Evolutionary conservation across 2,329 filamentous ascomycete genomes (phyloP).

Genomic region (Tolypocladium ovalisporum): DNA sequence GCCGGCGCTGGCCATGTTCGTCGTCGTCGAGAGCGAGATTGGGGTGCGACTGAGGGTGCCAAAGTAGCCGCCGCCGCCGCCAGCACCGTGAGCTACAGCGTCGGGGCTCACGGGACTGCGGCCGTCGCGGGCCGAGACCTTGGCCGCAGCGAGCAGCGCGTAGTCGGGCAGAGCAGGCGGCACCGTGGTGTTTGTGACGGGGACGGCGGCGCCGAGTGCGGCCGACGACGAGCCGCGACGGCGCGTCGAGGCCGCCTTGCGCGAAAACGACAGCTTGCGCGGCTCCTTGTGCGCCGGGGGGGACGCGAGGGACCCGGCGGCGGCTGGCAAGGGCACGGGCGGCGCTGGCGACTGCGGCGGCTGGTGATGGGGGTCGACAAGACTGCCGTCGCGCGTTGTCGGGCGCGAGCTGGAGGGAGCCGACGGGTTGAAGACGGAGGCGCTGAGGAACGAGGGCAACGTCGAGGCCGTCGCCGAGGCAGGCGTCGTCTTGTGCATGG

Average conservation of each 20-base stretch:
- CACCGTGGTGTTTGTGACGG: slow-evolving; percentile 32
- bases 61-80: not conserved
- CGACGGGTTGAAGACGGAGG: slow-evolving; percentile 21
- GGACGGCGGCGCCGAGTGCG: slow-evolving; percentile 29
- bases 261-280: slow-evolving; percentile 41
- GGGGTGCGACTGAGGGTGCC: slow-evolving; percentile 5
- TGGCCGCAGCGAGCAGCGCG: slow-evolving; percentile 37
- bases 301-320: slow-evolving; percentile 15
- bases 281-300: slow-evolving; percentile 25
- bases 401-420: slow-evolving; percentile 19
- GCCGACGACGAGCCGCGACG: slow-evolving; percentile 25
- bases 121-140: slow-evolving; percentile 20
- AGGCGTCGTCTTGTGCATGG: not conserved
- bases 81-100: slow-evolving; percentile 2
- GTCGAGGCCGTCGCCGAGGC: slow-evolving; percentile 9
- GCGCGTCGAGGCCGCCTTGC: slow-evolving; percentile 31
- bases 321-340: slow-evolving; percentile 9
- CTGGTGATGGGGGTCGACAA: not conserved
- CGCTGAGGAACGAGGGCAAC: slow-evolving; percentile 24
- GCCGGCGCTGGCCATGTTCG: not conserved
- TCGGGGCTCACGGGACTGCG: slow-evolving; percentile 8
- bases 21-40: not conserved
- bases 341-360: not conserved
- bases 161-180: slow-evolving; percentile 45
- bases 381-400: slow-evolving; percentile 22